These are phyloP conservation scores for Geosmithia putterillii DNA, from an alignment of 2,329 filamentous ascomycete genomes.

Conservation along the genomic window DNA sequence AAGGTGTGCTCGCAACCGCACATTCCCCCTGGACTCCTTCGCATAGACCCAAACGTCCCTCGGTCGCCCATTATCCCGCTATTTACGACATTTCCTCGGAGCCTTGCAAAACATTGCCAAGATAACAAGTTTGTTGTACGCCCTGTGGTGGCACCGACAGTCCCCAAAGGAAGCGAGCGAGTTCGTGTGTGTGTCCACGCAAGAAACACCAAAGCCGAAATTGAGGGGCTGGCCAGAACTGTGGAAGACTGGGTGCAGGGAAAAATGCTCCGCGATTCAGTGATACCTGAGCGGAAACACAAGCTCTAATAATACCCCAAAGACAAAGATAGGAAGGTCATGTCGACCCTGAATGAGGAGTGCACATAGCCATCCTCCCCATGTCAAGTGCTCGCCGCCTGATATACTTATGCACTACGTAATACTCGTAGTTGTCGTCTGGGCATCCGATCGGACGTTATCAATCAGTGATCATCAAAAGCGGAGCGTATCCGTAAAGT, in stretches of 20 bases:
- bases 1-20: constrained; percentile 14
- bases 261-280: too few species aligned
- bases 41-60: constrained; percentile 21
- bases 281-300: too few species aligned
- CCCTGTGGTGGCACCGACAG: constrained; percentile 56
- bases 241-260: constrained; percentile 33
- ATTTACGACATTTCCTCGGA: constrained; percentile 43
- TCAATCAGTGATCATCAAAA: too few species aligned
- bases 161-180: constrained; percentile 49
- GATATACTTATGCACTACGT: too few species aligned
- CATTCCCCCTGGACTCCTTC: constrained; percentile 21
- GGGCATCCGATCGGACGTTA: too few species aligned
- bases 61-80: constrained; percentile 54
- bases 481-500: too few species aligned
- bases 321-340: too few species aligned
- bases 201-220: constrained; percentile 45
- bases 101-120: constrained; percentile 49
- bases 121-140: constrained; percentile 45
- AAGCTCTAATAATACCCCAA: too few species aligned
- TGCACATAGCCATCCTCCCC: too few species aligned
- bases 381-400: too few species aligned
- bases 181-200: constrained; percentile 58
- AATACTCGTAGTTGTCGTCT: too few species aligned
- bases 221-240: constrained; percentile 36
- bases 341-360: too few species aligned